phyloP scores from a whole-genome alignment of 148 eudicot genomes.

The Camellia japonica region DNA sequence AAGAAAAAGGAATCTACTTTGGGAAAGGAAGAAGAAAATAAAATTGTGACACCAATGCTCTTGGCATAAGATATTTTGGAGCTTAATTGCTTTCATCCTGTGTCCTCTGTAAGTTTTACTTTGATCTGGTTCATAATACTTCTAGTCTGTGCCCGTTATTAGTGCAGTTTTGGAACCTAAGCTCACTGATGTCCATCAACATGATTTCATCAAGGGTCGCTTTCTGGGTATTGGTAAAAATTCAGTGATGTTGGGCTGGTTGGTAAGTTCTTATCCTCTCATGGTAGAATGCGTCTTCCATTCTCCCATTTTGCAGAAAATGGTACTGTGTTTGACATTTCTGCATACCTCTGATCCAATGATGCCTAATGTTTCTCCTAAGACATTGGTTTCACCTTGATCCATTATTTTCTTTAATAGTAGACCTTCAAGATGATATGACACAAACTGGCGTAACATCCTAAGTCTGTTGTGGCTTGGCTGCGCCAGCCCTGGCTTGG shows the following conservation, averaged over 20 bases:
- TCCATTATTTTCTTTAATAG: background rate
- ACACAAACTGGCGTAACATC: background rate
- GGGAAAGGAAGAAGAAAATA: constrained; percentile 9
- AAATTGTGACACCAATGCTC: background rate
- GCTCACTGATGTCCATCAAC: constrained; percentile 69
- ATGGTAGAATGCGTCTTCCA: background rate
- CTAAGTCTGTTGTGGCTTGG: constrained; percentile 9
- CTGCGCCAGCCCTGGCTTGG: too few relatives aligned
- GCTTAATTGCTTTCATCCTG: background rate
- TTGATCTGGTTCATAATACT: background rate
- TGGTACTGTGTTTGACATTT: background rate
- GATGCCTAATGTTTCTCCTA: background rate
- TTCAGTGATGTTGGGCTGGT: constrained; percentile 54
- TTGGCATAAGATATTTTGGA: constrained; percentile 8
- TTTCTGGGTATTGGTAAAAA: constrained; percentile 57
- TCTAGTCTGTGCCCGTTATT: background rate
- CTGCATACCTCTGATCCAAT: background rate
- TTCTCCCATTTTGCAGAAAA: background rate
- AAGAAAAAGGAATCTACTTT: background rate
- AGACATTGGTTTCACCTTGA: background rate
- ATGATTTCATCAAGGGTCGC: constrained; percentile 67
- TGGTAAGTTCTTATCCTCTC: constrained; percentile 48
- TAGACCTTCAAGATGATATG: constrained; percentile 1
- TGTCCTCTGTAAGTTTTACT: background rate
- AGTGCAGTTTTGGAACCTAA: constrained; percentile 48